phyloP scores from a whole-genome alignment of 2,329 filamentous ascomycete genomes.

The Xylaria sp. region DNA sequence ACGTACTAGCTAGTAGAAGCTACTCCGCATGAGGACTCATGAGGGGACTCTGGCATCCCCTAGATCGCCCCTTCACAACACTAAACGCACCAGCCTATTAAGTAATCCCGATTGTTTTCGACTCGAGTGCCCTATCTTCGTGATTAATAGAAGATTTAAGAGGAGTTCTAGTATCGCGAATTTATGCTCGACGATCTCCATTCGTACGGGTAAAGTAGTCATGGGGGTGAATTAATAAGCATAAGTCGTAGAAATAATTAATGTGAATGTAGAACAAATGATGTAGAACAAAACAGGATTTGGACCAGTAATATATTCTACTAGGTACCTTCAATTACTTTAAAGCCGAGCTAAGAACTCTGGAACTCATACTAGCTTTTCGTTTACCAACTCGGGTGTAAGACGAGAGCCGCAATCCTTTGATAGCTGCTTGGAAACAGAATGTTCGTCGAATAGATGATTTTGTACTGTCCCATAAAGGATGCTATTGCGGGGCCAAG shows the following conservation, averaged over 20 bases:
- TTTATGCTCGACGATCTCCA: background rate
- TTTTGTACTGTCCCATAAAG: too few species aligned
- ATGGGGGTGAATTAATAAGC: background rate
- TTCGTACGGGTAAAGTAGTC: background rate
- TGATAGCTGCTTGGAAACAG: too few species aligned
- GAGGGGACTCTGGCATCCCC: constrained; percentile 6
- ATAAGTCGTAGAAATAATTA: background rate
- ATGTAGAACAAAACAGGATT: background rate
- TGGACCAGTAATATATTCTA: too few species aligned
- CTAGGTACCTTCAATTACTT: too few species aligned
- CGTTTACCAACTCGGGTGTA: background rate
- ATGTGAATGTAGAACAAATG: background rate
- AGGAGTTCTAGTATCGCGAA: background rate
- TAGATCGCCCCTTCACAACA: background rate
- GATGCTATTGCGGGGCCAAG: too few species aligned
- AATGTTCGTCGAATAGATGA: too few species aligned
- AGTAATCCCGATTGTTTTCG: background rate
- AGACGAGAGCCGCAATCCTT: too few species aligned
- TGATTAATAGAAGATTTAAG: background rate
- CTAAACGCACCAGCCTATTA: too few species aligned
- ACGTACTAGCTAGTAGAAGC: too few species aligned
- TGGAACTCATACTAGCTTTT: background rate
- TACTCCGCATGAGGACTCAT: constrained; percentile 16
- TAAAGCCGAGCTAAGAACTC: background rate
- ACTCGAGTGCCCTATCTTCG: background rate